Evolutionary conservation across 2,329 filamentous ascomycete species (phyloP), one percentile per base, ranked within the genome.

Genomic region (Coniochaeta sp.): DNA sequence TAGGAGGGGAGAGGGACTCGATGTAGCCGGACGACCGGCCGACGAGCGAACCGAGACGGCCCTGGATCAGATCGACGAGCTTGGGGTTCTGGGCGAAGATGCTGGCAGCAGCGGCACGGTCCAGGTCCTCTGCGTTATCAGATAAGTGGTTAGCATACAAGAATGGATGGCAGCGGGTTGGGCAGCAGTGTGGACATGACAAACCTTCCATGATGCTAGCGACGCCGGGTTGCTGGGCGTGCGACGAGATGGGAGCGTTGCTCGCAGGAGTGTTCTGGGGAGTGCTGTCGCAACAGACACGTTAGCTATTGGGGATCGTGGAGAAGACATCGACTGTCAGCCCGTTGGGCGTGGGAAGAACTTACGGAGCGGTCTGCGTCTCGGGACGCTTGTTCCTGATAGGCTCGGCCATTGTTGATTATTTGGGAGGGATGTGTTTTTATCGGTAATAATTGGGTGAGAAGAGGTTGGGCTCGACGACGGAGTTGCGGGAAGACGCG

Each of bases 21-120:
- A 99, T 90, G 74, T 99, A 99, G 64, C 94, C 94, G 52, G 94
- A 99, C 50, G 95, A 96, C 61, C 88, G 86, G 65, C 94, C 94
- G 64, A 99, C 89, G 55, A 99, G 87, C 59, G 86, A 86, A 59
- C 91, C 89, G 62, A 99, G 87, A 71, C 94, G 94, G 64, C 91
- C 91, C 77, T 99, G 91, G 71, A 99, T 97, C 89, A 99, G 94
- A 60, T 90, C 88, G 56, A 97, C 88, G 59, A 99, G 84, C 63
- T 87, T 86, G 54, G 95, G 94, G 76, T 99, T 96, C 71, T 94
- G 86, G 61, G 94, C 92, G 67, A 99, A 96, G 67, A 99, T 85
- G 56, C 89, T 92, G 55, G 91, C 91, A 56, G 92, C 91, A 52
- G 89, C 80, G 50, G 82, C 86, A 70, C 88, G 88, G 68, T 96